These are phyloP conservation scores for Dendryphion nanum DNA, from an alignment of 2,329 filamentous ascomycete genomes.

Conservation along the genomic window DNA sequence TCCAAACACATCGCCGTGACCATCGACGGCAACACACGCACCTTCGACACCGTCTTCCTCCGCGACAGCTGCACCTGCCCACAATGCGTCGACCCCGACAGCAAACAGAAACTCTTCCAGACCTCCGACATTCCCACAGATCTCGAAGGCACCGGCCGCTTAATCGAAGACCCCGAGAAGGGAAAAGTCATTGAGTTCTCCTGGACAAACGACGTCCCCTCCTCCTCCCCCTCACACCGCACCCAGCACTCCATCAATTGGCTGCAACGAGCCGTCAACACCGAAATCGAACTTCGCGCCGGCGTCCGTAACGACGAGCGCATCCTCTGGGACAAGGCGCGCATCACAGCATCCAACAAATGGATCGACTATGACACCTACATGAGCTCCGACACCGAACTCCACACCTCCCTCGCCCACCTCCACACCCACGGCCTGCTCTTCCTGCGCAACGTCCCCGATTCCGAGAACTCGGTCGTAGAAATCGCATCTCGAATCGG, in stretches of 20 bases:
- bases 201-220: conserved; percentile 60
- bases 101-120: conserved; percentile 63
- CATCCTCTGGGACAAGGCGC: conserved; percentile 48
- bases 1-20: conserved; percentile 29
- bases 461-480: conserved; percentile 63
- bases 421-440: conserved; percentile 70
- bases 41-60: conserved; percentile 42
- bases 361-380: conserved; percentile 71
- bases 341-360: conserved; percentile 50
- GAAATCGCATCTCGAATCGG: conserved; percentile 72
- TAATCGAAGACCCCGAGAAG: conserved; percentile 34
- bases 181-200: conserved; percentile 52
- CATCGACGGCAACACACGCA: conserved; percentile 29
- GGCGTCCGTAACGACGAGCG: conserved; percentile 34
- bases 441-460: conserved; percentile 73
- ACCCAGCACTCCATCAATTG: conserved; percentile 40
- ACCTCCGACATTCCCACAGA: conserved; percentile 61
- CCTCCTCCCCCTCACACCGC: conserved; percentile 42
- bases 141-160: conserved; percentile 35
- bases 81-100: conserved; percentile 58
- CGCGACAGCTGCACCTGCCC: conserved; percentile 60
- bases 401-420: conserved; percentile 62
- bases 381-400: conserved; percentile 57
- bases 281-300: conserved; percentile 29
- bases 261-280: conserved; percentile 29